phyloP scores from a whole-genome alignment of 2,329 filamentous ascomycete species.

The Diaporthe australafricana region DNA sequence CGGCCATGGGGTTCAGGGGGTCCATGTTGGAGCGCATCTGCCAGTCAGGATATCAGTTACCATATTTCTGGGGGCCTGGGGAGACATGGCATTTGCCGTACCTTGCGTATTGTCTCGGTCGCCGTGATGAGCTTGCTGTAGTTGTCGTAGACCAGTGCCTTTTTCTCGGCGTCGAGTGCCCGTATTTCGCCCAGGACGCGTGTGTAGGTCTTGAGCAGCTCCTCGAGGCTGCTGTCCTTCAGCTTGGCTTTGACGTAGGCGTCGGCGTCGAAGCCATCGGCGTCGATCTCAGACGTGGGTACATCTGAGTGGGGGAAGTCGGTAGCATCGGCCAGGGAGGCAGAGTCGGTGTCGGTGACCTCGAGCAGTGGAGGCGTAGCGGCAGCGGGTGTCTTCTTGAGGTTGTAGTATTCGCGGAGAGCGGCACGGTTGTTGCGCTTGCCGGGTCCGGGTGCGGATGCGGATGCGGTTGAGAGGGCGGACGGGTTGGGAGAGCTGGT shows the following conservation, averaged over 20 bases:
- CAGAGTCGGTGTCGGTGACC: slow-evolving; percentile 53
- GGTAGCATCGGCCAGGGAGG: slow-evolving; percentile 42
- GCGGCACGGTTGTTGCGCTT: slow-evolving; percentile 82
- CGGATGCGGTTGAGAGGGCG: slow-evolving; percentile 2
- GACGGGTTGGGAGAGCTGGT: slow-evolving; percentile 63
- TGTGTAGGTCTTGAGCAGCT: slow-evolving; percentile 77
- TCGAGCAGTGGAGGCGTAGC: slow-evolving; percentile 52
- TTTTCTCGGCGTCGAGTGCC: slow-evolving; percentile 93
- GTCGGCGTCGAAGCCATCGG: slow-evolving; percentile 77
- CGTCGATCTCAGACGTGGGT: slow-evolving; percentile 78
- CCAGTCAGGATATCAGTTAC: slow-evolving; percentile 4
- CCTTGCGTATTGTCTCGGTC: slow-evolving; percentile 92
- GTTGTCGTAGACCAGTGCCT: slow-evolving; percentile 97
- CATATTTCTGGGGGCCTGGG: background rate
- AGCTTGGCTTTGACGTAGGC: slow-evolving; percentile 73
- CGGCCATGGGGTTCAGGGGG: slow-evolving; percentile 78
- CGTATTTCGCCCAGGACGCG: slow-evolving; percentile 83
- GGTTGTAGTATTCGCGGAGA: slow-evolving; percentile 93
- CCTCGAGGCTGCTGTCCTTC: slow-evolving; percentile 72
- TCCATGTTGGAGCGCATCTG: slow-evolving; percentile 86
- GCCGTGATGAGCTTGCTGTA: slow-evolving; percentile 97
- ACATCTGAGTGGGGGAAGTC: slow-evolving; percentile 62
- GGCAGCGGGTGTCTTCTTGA: slow-evolving; percentile 63
- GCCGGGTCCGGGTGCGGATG: slow-evolving; percentile 40
- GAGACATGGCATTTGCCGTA: slow-evolving; percentile 44